Base-by-base conservation (phyloP, 164 flowering plant species). In the Vitis rotundifolia region DNA sequence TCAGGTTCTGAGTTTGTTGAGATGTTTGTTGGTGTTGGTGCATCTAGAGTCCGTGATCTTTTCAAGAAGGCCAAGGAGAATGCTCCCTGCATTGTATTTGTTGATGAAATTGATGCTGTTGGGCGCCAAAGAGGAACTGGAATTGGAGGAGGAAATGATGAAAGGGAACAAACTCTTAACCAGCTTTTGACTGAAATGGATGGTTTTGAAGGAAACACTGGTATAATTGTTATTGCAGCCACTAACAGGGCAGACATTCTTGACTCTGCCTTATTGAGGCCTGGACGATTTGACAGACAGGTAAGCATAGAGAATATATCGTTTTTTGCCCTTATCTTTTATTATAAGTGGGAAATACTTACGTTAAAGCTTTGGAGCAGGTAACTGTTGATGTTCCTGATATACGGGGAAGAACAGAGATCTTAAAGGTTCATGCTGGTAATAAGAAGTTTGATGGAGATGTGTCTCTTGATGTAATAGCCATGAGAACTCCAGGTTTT, bases 11-110 rank as follows among this genome's bases (percentile, higher is more conserved):
- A 90, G 76, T 92, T 92, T 80, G 95, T 92, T 69, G 97, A 92
- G 81, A 92, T 92, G 97, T 92, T 92, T 85, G 95, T 92, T 67
- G 97, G 97, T 78, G 95, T 92, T 69, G 97, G 97, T 81, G 97
- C 97, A 11, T 92, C 96, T 52, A 75, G 98, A 68, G 98, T 92
- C 26, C 96, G 98, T 74, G 98, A 92, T 84, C 93, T 92, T 69
- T 92, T 92, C 80, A 92, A 90, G 86, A 92, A 92, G 77, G 98
- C 98, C 60, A 92, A 92, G 72, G 98, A 90, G 69, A 92, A 92
- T 81, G 96, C 98, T 58, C 97, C 98, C 0, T 92, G 98, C 88
- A 90, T 91, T 74, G 98, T 92, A 0, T 92, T 92, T 80, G 94
- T 90, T 73, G 98, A 92, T 88, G 98, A 92, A 85, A 92, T 92